Base-by-base conservation (phyloP, 768 basidiomycete species). In the Pisolithus marmoratus region DNA sequence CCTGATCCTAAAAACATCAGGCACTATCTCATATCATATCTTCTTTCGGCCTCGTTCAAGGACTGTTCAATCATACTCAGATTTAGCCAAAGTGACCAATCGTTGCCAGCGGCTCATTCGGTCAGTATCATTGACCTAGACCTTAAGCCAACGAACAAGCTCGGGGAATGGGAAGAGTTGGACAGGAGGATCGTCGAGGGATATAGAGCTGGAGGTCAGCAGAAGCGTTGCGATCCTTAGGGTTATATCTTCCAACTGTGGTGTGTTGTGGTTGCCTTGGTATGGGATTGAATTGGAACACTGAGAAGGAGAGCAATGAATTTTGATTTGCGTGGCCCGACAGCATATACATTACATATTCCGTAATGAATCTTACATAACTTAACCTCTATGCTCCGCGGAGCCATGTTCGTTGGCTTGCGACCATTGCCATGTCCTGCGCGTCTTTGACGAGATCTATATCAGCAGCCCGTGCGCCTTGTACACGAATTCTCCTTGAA, bases 41-140 rank as follows among this genome's bases (percentile, higher is more conserved):
- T 93, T 20, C 83, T 97, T 48, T 92, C 92, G 5, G 91, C 91
- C 23, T 89, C 90, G 6, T 93, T 99, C 78, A 99, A 99, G 66
- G 95, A 99, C 67, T 99, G 95, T 70, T 96, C 94, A 1, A 52
- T 87, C 49, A 80, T 87, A 49, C 54, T 85, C 36, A 71, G 74
- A 20, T 54, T 60, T 45, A 46, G 40, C 52, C 57, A 44, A 14
- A 51, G 53, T 26, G 27, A 37, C 14, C 40, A 42, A 45, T 49
- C 43, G 2, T 34, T 34, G 12, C 17, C 22, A 61, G 72, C 44
- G 37, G 53, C 49, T 67, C 70, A 53, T 58, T 68, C 70, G 17
- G 75, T 89, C 24, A 84, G 80, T 27, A 71, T 93, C 34, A 90
- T 97, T 58, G 95, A 98, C 66, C 70, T 96, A 45, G 95, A 94